Conservation (phyloP, 805 yeast species). For the Barnettozyma pratensis region DNA sequence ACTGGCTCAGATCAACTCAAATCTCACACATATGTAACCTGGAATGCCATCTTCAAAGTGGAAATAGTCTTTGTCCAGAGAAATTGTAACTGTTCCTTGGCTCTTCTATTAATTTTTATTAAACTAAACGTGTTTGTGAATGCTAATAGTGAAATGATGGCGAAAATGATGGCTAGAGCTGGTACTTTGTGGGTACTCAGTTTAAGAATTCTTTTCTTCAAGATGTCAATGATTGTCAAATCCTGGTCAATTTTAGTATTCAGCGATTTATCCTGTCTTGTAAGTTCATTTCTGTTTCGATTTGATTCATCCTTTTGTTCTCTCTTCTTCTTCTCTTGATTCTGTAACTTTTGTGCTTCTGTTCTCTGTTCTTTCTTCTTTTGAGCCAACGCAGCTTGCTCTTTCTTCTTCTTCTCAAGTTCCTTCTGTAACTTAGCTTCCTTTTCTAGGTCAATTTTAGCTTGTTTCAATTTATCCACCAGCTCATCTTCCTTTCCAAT, state of each 20-base stretch:
- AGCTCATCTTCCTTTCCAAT: conserved; percentile 11
- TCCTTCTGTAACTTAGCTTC: conserved; percentile 11
- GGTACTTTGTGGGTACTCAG: conserved; percentile 5
- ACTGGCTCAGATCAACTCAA: no score
- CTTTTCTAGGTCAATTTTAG: conserved; percentile 8
- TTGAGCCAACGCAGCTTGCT: conserved; percentile 1
- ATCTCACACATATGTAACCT: conserved; percentile 23
- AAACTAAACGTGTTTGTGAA: conserved; percentile 10
- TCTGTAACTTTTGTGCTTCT: conserved; percentile 10
- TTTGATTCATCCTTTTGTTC: neutral
- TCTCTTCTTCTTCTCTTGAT: conserved; percentile 1
- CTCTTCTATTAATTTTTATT: conserved; percentile 7
- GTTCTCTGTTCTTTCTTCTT: conserved; percentile 14
- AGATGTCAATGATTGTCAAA: conserved; percentile 10
- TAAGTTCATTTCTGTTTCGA: neutral
- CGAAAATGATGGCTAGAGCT: conserved; percentile 8
- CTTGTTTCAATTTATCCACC: conserved; percentile 9
- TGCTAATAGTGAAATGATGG: conserved; percentile 13
- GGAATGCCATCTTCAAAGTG: conserved; percentile 23
- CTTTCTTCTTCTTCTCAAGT: conserved; percentile 9
- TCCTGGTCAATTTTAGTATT: neutral
- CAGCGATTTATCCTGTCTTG: neutral
- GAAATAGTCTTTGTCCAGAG: conserved; percentile 15
- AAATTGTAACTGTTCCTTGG: conserved; percentile 5
- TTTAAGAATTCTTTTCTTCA: conserved; percentile 13